phyloP scores from a whole-genome alignment of 441 rosid species.

The Eugenia klotzschiana region DNA sequence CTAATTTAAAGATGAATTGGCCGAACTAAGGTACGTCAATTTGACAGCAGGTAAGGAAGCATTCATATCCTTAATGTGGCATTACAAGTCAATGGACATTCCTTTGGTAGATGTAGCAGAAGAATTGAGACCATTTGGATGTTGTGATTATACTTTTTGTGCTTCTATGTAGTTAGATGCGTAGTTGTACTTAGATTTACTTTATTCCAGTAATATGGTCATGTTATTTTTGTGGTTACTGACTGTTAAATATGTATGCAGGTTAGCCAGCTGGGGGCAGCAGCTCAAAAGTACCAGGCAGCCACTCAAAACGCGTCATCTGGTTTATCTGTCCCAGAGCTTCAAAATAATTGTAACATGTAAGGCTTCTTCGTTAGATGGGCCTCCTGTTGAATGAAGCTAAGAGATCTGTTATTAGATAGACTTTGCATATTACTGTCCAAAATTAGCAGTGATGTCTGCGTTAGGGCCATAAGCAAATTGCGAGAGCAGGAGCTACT shows the following conservation, averaged over 20 bases:
- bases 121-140: neutral
- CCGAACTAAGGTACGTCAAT: neutral
- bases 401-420: neutral
- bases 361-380: conserved; percentile 3
- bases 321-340: conserved; percentile 16
- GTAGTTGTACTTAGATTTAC: neutral
- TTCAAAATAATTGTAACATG: conserved; percentile 21
- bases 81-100: neutral
- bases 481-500: neutral
- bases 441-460: neutral
- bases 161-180: neutral
- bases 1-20: neutral
- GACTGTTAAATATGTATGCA: neutral
- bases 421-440: neutral
- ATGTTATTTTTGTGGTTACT: neutral
- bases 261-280: conserved; percentile 31
- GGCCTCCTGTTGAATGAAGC: neutral
- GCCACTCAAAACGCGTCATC: conserved; percentile 21
- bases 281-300: conserved; percentile 28
- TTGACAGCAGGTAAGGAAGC: neutral
- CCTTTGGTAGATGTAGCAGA: neutral
- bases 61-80: neutral
- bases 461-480: neutral
- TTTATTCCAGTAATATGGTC: neutral
- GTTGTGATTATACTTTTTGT: neutral